Evolutionary conservation across 805 yeast genomes (phyloP), one percentile per base, ranked within the genome.

Genomic region (Saturnispora quitensis): DNA sequence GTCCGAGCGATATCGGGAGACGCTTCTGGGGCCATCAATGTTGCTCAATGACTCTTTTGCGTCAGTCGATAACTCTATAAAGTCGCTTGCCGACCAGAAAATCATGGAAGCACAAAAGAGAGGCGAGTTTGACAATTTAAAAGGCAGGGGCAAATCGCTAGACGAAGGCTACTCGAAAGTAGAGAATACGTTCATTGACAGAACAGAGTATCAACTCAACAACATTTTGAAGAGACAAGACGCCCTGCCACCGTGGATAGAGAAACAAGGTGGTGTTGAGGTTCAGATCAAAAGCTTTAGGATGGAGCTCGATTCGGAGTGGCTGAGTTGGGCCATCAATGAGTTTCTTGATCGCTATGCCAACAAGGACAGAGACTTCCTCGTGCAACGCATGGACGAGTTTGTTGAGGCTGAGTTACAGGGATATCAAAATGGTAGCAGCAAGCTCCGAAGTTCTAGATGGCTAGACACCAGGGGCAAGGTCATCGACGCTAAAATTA

Each of bases 211-310:
- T 63, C 87, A 88, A 62, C 66, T 89, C 68, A 89, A 89, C 66
- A 81, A 86, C 55, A 83, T 89, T 44, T 67, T 89, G 52, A 78
- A 75, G 55, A 76, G 78, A 43, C 96, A 89, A 64, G 89, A 87
- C 47, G 81, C 87, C 1, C 70, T 81, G 10, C 96, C 96, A 0
- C 95, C 95, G 0, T 89, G 97, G 97, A 83, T 89, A 36, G 95
- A 88, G 59, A 82, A 78, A 51, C 93, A 86, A 64, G 72, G 77
- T 18, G 73, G 78, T 2, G 78, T 84, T 4, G 74, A 76, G 43
- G 54, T 59, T 2, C 77, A 76, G 36, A 72, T 85, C 8, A 62
- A 59, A 2, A 60, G 60, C 0, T 80, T 86, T 50, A 66, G 89
- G 49, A 55, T 57, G 0, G 71, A 71, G 35, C 50, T 82, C 31